Conservation (phyloP, 495 filamentous ascomycete genomes). For the Aspergillus wentii region DNA sequence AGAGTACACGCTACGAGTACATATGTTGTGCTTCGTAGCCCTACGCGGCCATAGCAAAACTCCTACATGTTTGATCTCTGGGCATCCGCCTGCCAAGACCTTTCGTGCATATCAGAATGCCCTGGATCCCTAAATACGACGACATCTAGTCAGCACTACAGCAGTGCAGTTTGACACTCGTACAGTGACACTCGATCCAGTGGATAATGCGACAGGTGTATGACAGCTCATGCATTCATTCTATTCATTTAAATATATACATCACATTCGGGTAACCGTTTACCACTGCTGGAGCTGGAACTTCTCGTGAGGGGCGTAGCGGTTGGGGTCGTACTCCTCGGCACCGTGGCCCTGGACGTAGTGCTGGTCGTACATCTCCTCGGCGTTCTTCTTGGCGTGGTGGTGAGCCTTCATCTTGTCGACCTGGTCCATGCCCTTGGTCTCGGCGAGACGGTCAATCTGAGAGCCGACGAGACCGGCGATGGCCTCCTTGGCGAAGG, state of each 20-base stretch:
- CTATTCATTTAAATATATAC: neutral
- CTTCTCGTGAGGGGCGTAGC: slow-evolving; percentile 28
- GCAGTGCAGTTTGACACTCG: too few species aligned
- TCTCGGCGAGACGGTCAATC: slow-evolving; percentile 75
- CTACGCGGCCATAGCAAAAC: too few species aligned
- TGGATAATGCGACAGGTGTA: too few species aligned
- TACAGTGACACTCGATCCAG: too few species aligned
- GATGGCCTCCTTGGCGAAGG: slow-evolving; percentile 72
- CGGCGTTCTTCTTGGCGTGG: slow-evolving; percentile 60
- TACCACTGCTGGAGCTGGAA: slow-evolving; percentile 20
- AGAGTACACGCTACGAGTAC: too few species aligned
- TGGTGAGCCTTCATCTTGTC: slow-evolving; percentile 64
- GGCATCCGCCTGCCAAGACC: slow-evolving; percentile 1
- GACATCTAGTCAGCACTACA: too few species aligned
- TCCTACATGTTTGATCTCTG: slow-evolving; percentile 14
- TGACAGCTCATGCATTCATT: slow-evolving; percentile 7
- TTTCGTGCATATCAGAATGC: too few species aligned
- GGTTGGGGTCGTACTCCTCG: slow-evolving; percentile 40
- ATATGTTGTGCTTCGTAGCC: too few species aligned
- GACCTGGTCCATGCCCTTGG: slow-evolving; percentile 66
- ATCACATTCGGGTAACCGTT: too few species aligned
- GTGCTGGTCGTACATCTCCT: slow-evolving; percentile 60
- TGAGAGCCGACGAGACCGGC: slow-evolving; percentile 67
- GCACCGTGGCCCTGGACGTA: slow-evolving; percentile 40
- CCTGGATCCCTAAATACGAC: too few species aligned